Evolutionary conservation across 441 rosid genomes (phyloP), one percentile per base, ranked within the genome.

Genomic region (Eutrema salsugineum): DNA sequence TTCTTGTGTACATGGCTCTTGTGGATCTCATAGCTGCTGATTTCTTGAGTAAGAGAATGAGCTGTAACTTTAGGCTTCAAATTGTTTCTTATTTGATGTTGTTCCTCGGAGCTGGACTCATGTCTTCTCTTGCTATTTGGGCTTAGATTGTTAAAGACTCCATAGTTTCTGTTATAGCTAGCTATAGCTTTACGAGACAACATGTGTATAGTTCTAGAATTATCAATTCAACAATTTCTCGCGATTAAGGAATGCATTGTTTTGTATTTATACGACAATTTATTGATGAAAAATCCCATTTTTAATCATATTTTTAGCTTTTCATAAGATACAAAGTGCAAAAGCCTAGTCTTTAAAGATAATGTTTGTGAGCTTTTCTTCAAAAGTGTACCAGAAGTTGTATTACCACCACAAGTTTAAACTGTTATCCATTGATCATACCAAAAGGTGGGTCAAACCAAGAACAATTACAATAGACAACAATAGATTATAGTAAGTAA

Each of bases 1-100:
- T 94, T 71, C 85, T 92, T 63, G 88, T 94, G n/a, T 92, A 92
- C 81, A 92, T 92, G 94, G 93, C 96, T 9, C 80, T 92, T 14
- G 94, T 90, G 17, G 96, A 90, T 70, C 86, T 92, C 5, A 87
- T 90, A 14, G 96, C 94, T 10, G 92, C 94, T 1, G 96, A 92
- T 73, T 92, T 90, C 73, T 83, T 90, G 11, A 88, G 94, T 59
- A 87, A 84, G 79, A 90, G 85, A 72, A 90, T 92, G 97, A 88
- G 92, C 16, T 90, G 92, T 78, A 90, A 91, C 79, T 82, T 90
- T 56, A 85, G 93, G 59, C 87, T 92, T 60, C 96, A 92, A 66
- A 73, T 85, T 14, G 91, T 80, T 19, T 87, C 97, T n/a, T 91
- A 94, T 66, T 11, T 77, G 16, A 85, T 84, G 87, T 86, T 94